Percentiles rank a stretch among this genome's conserved stretches.
Conservation (phyloP, 2,329 filamentous ascomycete species). For the Diaporthe vaccinii region DNA sequence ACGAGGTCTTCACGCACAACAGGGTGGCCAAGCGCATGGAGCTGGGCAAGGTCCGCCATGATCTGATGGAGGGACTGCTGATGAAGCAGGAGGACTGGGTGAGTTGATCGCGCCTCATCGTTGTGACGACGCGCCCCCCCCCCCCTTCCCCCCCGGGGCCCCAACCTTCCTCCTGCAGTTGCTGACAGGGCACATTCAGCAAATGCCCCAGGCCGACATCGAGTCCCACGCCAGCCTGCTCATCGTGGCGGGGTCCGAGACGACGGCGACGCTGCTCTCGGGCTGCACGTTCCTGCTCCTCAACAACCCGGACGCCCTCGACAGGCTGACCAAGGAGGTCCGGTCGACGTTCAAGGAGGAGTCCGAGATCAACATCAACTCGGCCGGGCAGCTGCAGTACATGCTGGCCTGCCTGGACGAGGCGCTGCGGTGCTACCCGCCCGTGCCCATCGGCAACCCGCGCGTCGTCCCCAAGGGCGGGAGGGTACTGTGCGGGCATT, state of each 20-base stretch:
- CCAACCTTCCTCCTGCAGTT: not conserved
- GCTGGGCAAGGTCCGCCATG: constrained; percentile 34
- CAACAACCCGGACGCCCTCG: constrained; percentile 44
- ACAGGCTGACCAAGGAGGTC: constrained; percentile 52
- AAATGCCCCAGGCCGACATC: not conserved
- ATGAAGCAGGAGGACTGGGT: constrained; percentile 31
- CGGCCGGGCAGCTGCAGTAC: constrained; percentile 49
- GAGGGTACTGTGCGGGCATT: constrained; percentile 24
- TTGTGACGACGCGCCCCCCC: no score
- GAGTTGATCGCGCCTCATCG: not conserved
- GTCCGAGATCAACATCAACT: constrained; percentile 50
- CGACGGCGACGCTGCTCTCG: constrained; percentile 39
- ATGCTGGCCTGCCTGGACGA: constrained; percentile 55
- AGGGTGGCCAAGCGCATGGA: constrained; percentile 37
- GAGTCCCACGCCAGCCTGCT: constrained; percentile 18
- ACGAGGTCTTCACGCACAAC: constrained; percentile 25
- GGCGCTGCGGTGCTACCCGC: constrained; percentile 54
- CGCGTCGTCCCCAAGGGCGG: constrained; percentile 37
- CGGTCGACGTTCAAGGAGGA: constrained; percentile 49
- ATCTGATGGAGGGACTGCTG: constrained; percentile 35
- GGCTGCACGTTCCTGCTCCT: constrained; percentile 41
- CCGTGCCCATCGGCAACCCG: constrained; percentile 34
- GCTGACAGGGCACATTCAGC: not conserved
- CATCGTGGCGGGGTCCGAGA: constrained; percentile 40
- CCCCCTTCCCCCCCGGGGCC: no score